phyloP scores from a whole-genome alignment of 2,329 filamentous ascomycete genomes.

The Exophiala mesophila region DNA sequence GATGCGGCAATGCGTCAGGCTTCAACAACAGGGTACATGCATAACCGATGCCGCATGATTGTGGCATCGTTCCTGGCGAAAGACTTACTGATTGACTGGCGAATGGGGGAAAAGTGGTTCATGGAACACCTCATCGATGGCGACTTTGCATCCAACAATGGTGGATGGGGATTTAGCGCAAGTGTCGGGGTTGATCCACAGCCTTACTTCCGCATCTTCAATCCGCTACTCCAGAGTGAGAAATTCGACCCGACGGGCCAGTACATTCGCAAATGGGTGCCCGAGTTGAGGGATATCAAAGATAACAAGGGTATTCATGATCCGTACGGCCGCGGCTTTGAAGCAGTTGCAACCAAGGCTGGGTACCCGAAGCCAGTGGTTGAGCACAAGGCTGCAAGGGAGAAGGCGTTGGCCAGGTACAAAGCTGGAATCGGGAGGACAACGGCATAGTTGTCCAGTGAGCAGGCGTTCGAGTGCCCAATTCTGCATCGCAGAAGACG shows the following conservation, averaged over 20 bases:
- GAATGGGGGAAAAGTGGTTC: slow-evolving; percentile 74
- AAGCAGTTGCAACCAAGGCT: slow-evolving; percentile 53
- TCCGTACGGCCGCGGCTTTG: slow-evolving; percentile 65
- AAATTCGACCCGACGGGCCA: slow-evolving; percentile 74
- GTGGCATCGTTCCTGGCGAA: slow-evolving; percentile 76
- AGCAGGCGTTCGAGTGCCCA: no score
- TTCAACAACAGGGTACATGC: slow-evolving; percentile 66
- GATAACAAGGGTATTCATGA: slow-evolving; percentile 69
- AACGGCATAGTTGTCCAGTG: slow-evolving; percentile 33
- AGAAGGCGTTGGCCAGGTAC: slow-evolving; percentile 64
- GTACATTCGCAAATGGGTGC: slow-evolving; percentile 79
- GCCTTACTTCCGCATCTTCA: slow-evolving; percentile 88
- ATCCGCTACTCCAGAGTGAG: slow-evolving; percentile 76
- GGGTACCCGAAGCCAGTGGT: slow-evolving; percentile 74
- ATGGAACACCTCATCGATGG: slow-evolving; percentile 77
- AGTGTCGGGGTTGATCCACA: slow-evolving; percentile 75
- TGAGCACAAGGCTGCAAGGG: slow-evolving; percentile 64
- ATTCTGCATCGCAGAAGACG: no score
- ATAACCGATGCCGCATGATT: slow-evolving; percentile 81
- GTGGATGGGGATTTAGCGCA: slow-evolving; percentile 63
- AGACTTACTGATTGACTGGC: slow-evolving; percentile 77
- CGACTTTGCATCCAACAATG: slow-evolving; percentile 74
- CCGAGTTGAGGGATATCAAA: slow-evolving; percentile 56
- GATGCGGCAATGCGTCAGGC: slow-evolving; percentile 84
- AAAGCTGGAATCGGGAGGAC: slow-evolving; percentile 58